Base-by-base conservation (phyloP, 768 basidiomycete species). In the Boletus rex-veris region DNA sequence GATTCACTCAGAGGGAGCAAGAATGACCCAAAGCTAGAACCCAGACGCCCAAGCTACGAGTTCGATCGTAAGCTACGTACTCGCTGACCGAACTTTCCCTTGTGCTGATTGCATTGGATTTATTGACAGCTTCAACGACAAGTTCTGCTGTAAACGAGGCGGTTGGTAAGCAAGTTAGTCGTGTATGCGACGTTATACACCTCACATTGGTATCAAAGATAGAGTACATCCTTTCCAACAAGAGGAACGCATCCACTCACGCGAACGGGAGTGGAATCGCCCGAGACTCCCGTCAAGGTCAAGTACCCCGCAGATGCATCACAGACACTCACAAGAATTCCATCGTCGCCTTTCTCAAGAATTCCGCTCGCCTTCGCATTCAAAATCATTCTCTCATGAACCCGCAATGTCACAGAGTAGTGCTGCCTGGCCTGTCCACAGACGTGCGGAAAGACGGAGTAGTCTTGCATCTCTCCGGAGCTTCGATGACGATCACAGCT, bases 231-330 rank as follows among this genome's bases (percentile, higher is more conserved):
- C 38, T 16, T 64, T 71, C 26, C 59, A 59, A 12, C 67, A 65
- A 43, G 66, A 66, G 19, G 71, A 67, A n/a, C 69, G 46, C 14
- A 55, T 57, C 39, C 73, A 69, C 45, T 76, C 80, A 48, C 78
- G 72, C 35, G 80, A 82, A 62, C 74, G 74, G 44, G 73, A 74
- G 41, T 77, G 81, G 83, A 79, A 78, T 54, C 68, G 65, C 16
- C 66, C 68, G 18, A 73, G 64, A 42, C 40, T 55, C 7, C 53
- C 58, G n/a, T 62, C 67, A 45, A 45, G 58, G 21, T 60, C 75
- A 33, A 43, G 35, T 44, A 64, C 62, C 10, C 60, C 66, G 38
- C 65, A 68, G 35, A 50, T 55, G 39, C 60, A 62, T 43, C 71
- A 48, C 58, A 66, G 52, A 38, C 60, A 60, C 44, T 68, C 60